Conservation (phyloP, 306 rosid species). For the Benincasa hispida region DNA sequence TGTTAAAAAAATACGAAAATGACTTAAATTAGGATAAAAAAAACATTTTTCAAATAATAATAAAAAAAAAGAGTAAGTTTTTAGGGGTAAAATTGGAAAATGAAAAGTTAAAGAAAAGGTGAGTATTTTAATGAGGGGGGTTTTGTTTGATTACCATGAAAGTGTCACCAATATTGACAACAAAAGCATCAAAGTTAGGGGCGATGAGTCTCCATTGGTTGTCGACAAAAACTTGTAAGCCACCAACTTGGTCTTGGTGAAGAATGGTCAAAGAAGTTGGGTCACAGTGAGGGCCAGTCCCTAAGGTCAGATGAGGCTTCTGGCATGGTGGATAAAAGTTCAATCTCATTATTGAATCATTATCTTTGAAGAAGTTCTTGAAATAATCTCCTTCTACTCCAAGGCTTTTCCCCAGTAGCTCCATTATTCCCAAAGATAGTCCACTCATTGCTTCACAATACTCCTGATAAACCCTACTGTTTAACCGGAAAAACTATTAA, state of each 20-base stretch:
- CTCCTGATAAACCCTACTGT: constrained; percentile 51
- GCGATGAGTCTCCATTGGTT: constrained; percentile 59
- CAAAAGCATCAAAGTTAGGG: constrained; percentile 79
- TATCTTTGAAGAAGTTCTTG: constrained; percentile 61
- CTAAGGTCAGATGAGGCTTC: constrained; percentile 71
- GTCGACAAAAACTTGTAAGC: constrained; percentile 80
- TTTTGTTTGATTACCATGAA: constrained; percentile 51
- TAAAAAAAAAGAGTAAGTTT: too few species aligned
- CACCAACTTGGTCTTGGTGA: constrained; percentile 88
- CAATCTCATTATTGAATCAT: constrained; percentile 80
- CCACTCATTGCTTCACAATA: constrained; percentile 79
- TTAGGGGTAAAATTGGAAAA: neutral
- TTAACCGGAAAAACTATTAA: too few species aligned
- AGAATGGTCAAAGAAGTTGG: constrained; percentile 92
- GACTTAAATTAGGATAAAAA: too few species aligned
- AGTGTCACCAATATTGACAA: constrained; percentile 94
- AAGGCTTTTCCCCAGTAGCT: constrained; percentile 76
- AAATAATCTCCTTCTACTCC: constrained; percentile 48
- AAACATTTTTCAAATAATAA: too few species aligned
- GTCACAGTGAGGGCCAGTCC: constrained; percentile 97
- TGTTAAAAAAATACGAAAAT: too few species aligned
- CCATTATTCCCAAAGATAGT: constrained; percentile 91
- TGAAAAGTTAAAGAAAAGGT: neutral
- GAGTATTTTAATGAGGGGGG: neutral
- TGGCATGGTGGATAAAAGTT: constrained; percentile 93